Evolutionary conservation across 768 basidiomycete species (phyloP).

Genomic region (Auriculariales sp.): DNA sequence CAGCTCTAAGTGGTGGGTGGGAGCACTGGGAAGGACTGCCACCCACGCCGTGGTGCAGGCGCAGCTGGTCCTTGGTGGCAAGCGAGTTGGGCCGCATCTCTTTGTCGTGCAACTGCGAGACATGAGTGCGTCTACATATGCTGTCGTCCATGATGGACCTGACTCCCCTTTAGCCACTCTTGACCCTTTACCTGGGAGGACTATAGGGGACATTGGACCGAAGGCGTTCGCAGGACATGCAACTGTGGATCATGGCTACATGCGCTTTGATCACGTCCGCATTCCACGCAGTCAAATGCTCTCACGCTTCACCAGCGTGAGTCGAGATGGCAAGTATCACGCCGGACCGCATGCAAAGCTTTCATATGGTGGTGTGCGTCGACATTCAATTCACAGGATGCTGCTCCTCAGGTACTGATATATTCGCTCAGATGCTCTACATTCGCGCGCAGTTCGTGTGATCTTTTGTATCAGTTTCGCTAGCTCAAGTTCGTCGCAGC

Average conservation of each 20-base stretch:
- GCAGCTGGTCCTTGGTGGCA: constrained; percentile 45
- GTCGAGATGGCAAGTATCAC: constrained; percentile 46
- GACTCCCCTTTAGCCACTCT: too few species aligned
- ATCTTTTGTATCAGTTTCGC: background rate
- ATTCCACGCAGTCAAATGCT: constrained; percentile 63
- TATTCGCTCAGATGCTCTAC: constrained; percentile 44
- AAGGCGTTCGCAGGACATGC: constrained; percentile 37
- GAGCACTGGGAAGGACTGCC: constrained; percentile 52
- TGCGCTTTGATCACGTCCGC: constrained; percentile 46
- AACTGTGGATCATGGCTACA: constrained; percentile 53
- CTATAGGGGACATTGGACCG: constrained; percentile 58
- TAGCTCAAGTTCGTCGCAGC: constrained; percentile 17
- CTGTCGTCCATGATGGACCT: background rate
- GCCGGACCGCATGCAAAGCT: constrained; percentile 59
- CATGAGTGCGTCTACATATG: constrained; percentile 25
- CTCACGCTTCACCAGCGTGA: constrained; percentile 56
- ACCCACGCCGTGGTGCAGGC: constrained; percentile 70
- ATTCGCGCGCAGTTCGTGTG: constrained; percentile 44
- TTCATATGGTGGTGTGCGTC: constrained; percentile 57
- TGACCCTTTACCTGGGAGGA: constrained; percentile 41
- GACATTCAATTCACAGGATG: background rate
- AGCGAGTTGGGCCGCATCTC: constrained; percentile 55
- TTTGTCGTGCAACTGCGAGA: constrained; percentile 61
- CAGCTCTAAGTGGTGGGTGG: constrained; percentile 76
- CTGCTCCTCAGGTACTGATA: background rate